Conservation (phyloP, 1,284 basidiomycete genomes). For the Trametes versicolor region DNA sequence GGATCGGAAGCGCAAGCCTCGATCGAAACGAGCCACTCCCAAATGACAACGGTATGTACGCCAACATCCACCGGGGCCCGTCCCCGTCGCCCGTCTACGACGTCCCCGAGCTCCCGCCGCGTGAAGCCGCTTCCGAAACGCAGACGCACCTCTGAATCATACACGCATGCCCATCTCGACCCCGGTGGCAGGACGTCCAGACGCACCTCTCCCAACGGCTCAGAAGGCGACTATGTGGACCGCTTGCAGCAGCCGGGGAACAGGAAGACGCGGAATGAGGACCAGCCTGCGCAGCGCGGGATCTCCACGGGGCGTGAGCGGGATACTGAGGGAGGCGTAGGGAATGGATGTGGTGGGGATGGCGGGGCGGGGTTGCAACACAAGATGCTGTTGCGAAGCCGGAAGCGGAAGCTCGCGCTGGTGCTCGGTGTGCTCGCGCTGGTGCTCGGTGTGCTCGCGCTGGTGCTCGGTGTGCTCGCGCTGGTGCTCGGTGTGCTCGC, state of each 20-base stretch:
- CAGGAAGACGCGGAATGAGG: conserved; percentile 81
- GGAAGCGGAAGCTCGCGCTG: conserved; percentile 74
- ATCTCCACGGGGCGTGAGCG: conserved; percentile 40
- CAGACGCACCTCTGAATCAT: conserved; percentile 57
- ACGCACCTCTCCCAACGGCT: conserved; percentile 41
- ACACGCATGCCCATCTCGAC: conserved; percentile 35
- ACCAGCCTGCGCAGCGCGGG: conserved; percentile 46
- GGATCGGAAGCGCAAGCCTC: conserved; percentile 2
- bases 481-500: no score
- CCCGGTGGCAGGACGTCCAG: conserved; percentile 9
- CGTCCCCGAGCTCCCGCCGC: conserved; percentile 67
- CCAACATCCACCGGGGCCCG: conserved; percentile 55
- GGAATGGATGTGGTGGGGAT: conserved; percentile 42
- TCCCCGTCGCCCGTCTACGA: conserved; percentile 68
- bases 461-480: no score
- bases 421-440: conserved; percentile 71
- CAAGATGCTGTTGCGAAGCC: conserved; percentile 73
- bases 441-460: no score
- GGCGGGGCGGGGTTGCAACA: conserved; percentile 66
- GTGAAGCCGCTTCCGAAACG: conserved; percentile 83
- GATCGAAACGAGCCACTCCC: neutral
- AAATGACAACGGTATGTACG: neutral
- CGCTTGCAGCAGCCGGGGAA: conserved; percentile 80
- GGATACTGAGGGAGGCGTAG: conserved; percentile 27
- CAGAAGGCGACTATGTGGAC: conserved; percentile 67